phyloP scores from a whole-genome alignment of 495 filamentous ascomycete genomes.

The Xylaria bambusicola region DNA sequence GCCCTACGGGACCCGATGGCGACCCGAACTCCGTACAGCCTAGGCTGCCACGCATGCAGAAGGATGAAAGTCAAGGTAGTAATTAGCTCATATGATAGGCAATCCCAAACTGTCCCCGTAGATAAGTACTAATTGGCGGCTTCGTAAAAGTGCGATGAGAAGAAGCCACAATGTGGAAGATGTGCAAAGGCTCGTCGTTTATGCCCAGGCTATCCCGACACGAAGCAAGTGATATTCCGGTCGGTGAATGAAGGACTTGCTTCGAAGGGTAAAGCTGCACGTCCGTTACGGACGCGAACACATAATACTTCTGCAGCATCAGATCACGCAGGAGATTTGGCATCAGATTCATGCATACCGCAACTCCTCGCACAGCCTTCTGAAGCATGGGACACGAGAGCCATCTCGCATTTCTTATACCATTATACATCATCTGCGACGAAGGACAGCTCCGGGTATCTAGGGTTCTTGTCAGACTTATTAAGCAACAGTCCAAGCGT shows the following conservation, averaged over 20 bases:
- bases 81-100: neutral
- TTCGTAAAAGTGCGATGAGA: neutral
- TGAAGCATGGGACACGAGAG: conserved; percentile 3
- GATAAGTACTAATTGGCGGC: neutral
- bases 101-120: neutral
- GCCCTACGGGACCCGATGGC: neutral
- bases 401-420: neutral
- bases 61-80: conserved; percentile 13
- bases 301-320: neutral
- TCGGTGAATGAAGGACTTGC: neutral
- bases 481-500: neutral
- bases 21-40: conserved; percentile 2
- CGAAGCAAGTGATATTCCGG: neutral
- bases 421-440: conserved; percentile 1
- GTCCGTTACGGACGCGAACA: neutral
- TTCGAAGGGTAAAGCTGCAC: neutral
- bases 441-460: neutral
- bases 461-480: neutral
- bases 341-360: neutral
- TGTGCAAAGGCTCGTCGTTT: conserved; percentile 1
- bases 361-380: conserved; percentile 2
- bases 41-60: conserved; percentile 4
- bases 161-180: conserved; percentile 8
- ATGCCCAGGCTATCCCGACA: conserved; percentile 6
- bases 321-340: neutral